Evolutionary conservation across 116 monocot genomes (phyloP), one percentile per base, ranked within the genome.

Genomic region (Zostera marina): DNA sequence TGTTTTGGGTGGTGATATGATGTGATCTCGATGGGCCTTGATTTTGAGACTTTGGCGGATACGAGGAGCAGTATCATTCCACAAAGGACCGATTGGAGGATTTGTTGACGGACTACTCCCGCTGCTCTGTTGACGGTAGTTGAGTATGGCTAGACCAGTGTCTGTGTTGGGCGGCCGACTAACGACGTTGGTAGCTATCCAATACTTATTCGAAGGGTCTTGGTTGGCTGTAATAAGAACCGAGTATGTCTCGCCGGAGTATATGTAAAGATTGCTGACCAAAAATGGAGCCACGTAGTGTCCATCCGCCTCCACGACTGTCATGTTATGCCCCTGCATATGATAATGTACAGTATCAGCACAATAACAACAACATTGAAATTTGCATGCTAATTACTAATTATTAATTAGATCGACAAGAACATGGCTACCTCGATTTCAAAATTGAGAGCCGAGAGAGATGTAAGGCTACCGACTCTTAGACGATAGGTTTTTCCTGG

Each of bases 241-340:
- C 19, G 83, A 84, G 68, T 84, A 84, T 0, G 83, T 83, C 80
- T 92, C 92, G 20, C 92, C 92, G 22, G 92, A 83, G 77, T 92
- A 92, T 40, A 87, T 72, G 58, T 74, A 73, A 20, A 92, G 73
- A 65, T 65, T 92, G 54, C 72, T 78, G 16, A 92, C 74, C 0
- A 75, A 73, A 22, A 92, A 68, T 0, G 92, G 92, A 45, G 77
- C 59, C 12, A 83, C 81, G 46, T 83, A 92, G 65, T 81, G 49
- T n/a, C 92, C 87, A 52, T 87, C 92, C 0, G 92, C 73, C 65
- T 87, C 92, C 0, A 92, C 87, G 0, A 92, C 74, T 0, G 83
- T 92, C 81, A 92, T 65, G 42, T 74, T 73, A 53, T 92, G 92
- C 3, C 83, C 77, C 85, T 82, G 74, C 42, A 67, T 39, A 4